These are phyloP conservation scores for Falciphora oryzae DNA, from an alignment of 2,329 filamentous ascomycete genomes.

Conservation along the genomic window DNA sequence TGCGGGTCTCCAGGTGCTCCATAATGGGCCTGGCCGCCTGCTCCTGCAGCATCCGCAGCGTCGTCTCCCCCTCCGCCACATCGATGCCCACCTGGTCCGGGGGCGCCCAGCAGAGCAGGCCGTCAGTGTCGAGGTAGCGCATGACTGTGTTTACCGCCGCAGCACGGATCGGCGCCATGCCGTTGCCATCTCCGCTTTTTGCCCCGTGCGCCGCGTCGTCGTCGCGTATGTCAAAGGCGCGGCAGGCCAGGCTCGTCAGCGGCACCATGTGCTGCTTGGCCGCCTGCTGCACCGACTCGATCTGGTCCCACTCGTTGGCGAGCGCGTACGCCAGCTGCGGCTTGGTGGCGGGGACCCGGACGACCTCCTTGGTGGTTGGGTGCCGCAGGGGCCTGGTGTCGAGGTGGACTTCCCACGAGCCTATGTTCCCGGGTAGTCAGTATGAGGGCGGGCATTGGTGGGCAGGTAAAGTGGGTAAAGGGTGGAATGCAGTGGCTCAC, in stretches of 20 bases:
- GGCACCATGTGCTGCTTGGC: conserved; percentile 84
- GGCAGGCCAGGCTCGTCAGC: conserved; percentile 76
- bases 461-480: conserved; percentile 6
- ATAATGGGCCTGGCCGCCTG: conserved; percentile 65
- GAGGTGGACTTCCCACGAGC: conserved; percentile 59
- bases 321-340: conserved; percentile 77
- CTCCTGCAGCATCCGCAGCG: conserved; percentile 68
- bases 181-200: conserved; percentile 25
- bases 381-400: conserved; percentile 76
- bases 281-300: conserved; percentile 77
- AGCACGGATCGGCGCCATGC: conserved; percentile 45
- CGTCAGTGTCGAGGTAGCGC: conserved; percentile 88
- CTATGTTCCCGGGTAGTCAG: conserved; percentile 23
- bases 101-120: conserved; percentile 81
- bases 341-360: conserved; percentile 70
- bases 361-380: conserved; percentile 62
- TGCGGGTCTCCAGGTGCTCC: conserved; percentile 59
- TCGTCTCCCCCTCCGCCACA: conserved; percentile 19
- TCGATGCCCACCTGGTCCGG: conserved; percentile 28
- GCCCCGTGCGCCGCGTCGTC: conserved; percentile 49
- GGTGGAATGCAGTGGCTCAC: conserved; percentile 35
- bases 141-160: conserved; percentile 64
- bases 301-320: conserved; percentile 87
- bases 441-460: background rate
- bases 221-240: conserved; percentile 72